A percentile compares a stretch with the other conserved stretches of the same genome.
These are phyloP conservation scores for Lachancea sp. DNA, from an alignment of 805 yeast species.

Conservation along the genomic window DNA sequence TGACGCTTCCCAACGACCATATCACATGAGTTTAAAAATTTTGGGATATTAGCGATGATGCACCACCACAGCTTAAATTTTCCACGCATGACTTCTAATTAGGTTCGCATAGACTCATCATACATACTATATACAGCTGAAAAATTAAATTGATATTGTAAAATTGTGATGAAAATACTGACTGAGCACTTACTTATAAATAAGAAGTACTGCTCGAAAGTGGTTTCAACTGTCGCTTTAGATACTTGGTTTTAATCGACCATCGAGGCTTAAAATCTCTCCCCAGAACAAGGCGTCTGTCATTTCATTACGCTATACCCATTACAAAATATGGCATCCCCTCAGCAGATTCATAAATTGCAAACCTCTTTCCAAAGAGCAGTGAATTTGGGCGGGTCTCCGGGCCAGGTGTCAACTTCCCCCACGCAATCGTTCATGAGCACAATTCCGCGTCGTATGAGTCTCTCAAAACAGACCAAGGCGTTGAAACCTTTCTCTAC, in stretches of 20 bases:
- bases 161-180: not conserved
- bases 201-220: too few species aligned
- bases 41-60: not conserved
- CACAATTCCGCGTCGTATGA: conserved; percentile 39
- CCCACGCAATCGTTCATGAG: conserved; percentile 69
- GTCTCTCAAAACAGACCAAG: conserved; percentile 48
- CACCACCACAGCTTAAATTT: not conserved
- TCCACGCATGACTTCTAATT: conserved; percentile 2
- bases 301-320: too few species aligned
- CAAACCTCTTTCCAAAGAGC: conserved; percentile 53
- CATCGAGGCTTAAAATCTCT: too few species aligned
- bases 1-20: too few species aligned
- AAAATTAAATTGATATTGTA: conserved; percentile 5
- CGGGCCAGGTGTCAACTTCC: conserved; percentile 74
- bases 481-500: conserved; percentile 90
- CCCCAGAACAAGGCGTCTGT: too few species aligned
- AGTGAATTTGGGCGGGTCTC: conserved; percentile 45
- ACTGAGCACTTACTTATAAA: not conserved
- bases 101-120: too few species aligned
- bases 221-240: too few species aligned
- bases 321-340: conserved; percentile 46
- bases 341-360: conserved; percentile 55
- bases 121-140: too few species aligned
- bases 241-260: too few species aligned
- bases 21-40: conserved; percentile 8